Evolutionary conservation across 371 early-diverging fungal species (phyloP), one percentile per base, ranked within the genome.

Genomic region (Blakeslea trispora): DNA sequence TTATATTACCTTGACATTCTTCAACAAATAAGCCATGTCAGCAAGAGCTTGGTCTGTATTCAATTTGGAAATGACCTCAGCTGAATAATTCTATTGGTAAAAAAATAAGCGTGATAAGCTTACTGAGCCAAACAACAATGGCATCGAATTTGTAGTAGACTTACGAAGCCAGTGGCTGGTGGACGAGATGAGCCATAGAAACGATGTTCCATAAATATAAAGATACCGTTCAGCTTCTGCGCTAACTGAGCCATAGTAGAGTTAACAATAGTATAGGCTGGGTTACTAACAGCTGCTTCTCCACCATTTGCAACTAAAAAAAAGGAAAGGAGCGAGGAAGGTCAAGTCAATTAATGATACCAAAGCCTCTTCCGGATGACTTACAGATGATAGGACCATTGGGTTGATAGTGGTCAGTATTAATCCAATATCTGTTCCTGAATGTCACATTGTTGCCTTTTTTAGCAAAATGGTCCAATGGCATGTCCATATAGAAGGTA

Each of bases 201-300:
- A 22, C 91, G 61, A 60, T 89, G 88, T 62, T 91, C 89, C 58
- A 91, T 59, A 4, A 76, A 76, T 5, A 89, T 66, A 1, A 89
- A 64, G 18, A 85, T 61, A 10, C 87, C 91, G 19, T 77, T 59
- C 2, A 84, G 73, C 4, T 69, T 74, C 46, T 83, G 70, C 0
- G 88, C 87, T 40, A 91, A 52, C 18, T 63, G 47, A 6, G 64
- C 66, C 63, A 70, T 63, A 22, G 66, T 64, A 8, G 69, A 65
- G 35, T 66, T 65, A 14, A 44, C 55, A 1, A 74, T 58, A 34
- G 59, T 61, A 17, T 34, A n/a, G 22, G 68, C 43, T 3, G 68
- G 59, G 9, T 53, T 45, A 35, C 64, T 55, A 1, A 69, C 66
- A 17, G 67, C 58, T 19, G 41, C 32, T 63, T 84, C 81, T 21